Evolutionary conservation across 768 basidiomycete genomes (phyloP), one percentile per base, ranked within the genome.

Genomic region (Leccinellum luteum): DNA sequence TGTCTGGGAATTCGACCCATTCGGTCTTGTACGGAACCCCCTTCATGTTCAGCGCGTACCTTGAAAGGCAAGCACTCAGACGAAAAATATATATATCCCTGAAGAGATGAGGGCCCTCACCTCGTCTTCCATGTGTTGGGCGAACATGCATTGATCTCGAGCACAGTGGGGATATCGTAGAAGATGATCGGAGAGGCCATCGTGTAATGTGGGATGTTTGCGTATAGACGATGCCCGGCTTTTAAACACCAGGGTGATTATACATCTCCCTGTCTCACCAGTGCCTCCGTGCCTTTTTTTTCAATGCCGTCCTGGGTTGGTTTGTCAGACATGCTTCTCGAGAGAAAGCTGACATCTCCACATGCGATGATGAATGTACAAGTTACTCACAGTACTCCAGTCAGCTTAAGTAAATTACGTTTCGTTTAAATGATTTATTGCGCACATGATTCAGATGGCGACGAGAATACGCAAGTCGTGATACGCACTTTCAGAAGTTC

Each of bases 111-210:
- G n/a, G 10, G 35, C 7, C 54, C 69, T 51, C 43, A 77, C 81
- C 81, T 63, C 13, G 69, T 67, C 64, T 78, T 80, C 76, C 76
- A 79, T 32, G 77, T 76, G 57, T 80, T 81, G 8, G 78, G 76
- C 5, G 78, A 77, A 74, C 77, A 81, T 8, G 74, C 69, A 4
- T 64, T 68, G 48, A 7, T 53, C 1, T 63, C 54, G 6, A 70
- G 51, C 41, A 62, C 69, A 34, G 73, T 71, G 21, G 77, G 75
- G 43, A 82, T 75, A 54, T 81, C 81, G 67, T 80, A 82, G 47
- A 80, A 66, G 57, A 78, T 75, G 56, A 69, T 70, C 17, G 66
- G 64, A 23, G 49, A 59, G 14, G 58, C 13, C 72, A 75, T 75
- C 31, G 61, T 48, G 52, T 32, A 47, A 6, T 27, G 23, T 41